Evolutionary conservation across 257 asterid genomes (phyloP).

Genomic region (Solanum etuberosum): DNA sequence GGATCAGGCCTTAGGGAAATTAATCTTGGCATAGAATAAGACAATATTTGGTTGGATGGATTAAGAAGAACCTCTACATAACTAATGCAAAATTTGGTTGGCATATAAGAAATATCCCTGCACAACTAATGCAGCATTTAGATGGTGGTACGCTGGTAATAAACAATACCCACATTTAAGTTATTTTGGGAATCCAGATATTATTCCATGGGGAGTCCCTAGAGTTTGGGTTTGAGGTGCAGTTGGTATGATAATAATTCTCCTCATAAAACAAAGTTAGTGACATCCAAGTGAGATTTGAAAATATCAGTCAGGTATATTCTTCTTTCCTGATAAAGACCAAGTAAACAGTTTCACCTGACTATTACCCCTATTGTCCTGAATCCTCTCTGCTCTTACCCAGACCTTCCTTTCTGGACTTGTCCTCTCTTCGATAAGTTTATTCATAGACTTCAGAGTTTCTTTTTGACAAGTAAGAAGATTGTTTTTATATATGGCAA

Average conservation of each 20-base stretch:
- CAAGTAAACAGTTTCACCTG: background rate
- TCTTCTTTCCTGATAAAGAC: background rate
- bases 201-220: background rate
- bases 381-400: background rate
- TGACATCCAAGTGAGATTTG: background rate
- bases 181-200: background rate
- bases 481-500: background rate
- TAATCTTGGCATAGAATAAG: background rate
- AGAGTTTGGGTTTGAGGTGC: background rate
- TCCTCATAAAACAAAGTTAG: background rate
- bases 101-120: background rate
- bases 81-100: background rate
- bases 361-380: background rate
- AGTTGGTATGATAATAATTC: background rate
- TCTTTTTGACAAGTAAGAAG: background rate
- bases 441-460: background rate
- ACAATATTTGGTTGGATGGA: background rate
- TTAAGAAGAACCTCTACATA: background rate
- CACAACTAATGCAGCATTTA: background rate
- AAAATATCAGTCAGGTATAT: background rate
- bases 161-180: background rate
- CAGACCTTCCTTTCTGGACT: background rate
- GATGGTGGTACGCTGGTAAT: background rate
- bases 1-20: background rate
- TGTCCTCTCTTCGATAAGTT: background rate